phyloP scores from a whole-genome alignment of 2,329 filamentous ascomycete genomes.

The Dryadomyces sulphureus region DNA sequence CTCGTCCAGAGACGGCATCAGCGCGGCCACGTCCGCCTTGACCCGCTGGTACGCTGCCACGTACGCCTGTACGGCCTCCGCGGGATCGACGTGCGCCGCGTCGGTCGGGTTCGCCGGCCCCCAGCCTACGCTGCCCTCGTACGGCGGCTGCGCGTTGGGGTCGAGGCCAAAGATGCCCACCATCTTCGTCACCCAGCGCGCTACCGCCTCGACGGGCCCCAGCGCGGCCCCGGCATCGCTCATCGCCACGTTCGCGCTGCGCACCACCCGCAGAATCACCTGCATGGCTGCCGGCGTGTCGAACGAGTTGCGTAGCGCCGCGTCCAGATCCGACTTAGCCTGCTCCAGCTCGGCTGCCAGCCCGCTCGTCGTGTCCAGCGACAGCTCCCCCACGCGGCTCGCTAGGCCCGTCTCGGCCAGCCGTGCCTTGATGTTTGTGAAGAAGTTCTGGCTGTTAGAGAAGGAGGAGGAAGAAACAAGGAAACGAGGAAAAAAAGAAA shows the following conservation, averaged over 20 bases:
- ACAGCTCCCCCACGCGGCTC: conserved; percentile 5
- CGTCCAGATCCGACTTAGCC: conserved; percentile 42
- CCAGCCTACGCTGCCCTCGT: conserved; percentile 41
- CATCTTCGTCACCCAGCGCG: conserved; percentile 49
- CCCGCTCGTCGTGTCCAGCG: conserved; percentile 1
- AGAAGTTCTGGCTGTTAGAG: conserved; percentile 9
- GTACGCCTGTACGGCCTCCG: conserved; percentile 10
- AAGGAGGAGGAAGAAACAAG: background rate
- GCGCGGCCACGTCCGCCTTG: conserved; percentile 8
- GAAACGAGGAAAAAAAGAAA: too few relatives aligned
- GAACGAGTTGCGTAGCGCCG: conserved; percentile 52
- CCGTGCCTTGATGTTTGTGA: conserved; percentile 11
- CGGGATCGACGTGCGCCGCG: conserved; percentile 3
- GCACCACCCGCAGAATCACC: conserved; percentile 46
- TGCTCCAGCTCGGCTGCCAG: conserved; percentile 28
- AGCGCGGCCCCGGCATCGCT: conserved; percentile 11
- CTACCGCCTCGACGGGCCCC: conserved; percentile 20
- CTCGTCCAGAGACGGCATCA: background rate
- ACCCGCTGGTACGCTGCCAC: conserved; percentile 7
- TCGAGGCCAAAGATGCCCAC: conserved; percentile 53
- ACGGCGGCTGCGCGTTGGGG: conserved; percentile 20
- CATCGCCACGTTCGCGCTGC: conserved; percentile 38
- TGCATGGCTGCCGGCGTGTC: conserved; percentile 51
- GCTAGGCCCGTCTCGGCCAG: conserved; percentile 4
- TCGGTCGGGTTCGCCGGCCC: conserved; percentile 45